Conservation (phyloP, 306 rosid species). For the Phaseolus lunatus region DNA sequence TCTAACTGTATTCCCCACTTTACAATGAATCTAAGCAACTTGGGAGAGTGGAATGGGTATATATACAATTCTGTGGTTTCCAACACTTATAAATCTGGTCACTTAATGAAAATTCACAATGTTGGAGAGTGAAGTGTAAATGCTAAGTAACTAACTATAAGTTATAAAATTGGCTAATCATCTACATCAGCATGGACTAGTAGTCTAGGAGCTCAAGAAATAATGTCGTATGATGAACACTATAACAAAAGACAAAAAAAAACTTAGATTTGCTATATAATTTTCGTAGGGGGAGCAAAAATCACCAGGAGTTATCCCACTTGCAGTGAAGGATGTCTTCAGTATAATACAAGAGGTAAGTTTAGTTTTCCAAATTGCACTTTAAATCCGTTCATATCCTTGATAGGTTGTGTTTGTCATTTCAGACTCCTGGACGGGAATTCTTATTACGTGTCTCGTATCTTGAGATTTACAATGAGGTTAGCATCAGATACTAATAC, state of each 20-base stretch:
- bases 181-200: neutral
- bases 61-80: neutral
- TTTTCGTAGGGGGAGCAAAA: constrained; percentile 82
- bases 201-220: constrained; percentile 2
- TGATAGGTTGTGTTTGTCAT: constrained; percentile 40
- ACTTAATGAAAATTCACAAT: neutral
- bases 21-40: neutral
- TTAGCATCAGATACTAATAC: constrained; percentile 46
- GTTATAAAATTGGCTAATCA: neutral
- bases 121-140: constrained; percentile 5
- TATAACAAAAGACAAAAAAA: neutral
- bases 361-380: constrained; percentile 18
- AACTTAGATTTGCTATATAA: constrained; percentile 10
- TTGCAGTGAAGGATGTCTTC: constrained; percentile 89
- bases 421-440: constrained; percentile 82
- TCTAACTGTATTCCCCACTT: neutral
- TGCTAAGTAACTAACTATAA: neutral
- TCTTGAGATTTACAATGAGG: constrained; percentile 94
- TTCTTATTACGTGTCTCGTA: constrained; percentile 89
- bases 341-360: constrained; percentile 88
- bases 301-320: constrained; percentile 92
- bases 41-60: neutral
- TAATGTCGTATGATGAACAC: constrained; percentile 4
- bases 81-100: neutral
- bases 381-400: constrained; percentile 1